phyloP scores from a whole-genome alignment of 768 basidiomycete genomes.

The Albatrellus ellisii region DNA sequence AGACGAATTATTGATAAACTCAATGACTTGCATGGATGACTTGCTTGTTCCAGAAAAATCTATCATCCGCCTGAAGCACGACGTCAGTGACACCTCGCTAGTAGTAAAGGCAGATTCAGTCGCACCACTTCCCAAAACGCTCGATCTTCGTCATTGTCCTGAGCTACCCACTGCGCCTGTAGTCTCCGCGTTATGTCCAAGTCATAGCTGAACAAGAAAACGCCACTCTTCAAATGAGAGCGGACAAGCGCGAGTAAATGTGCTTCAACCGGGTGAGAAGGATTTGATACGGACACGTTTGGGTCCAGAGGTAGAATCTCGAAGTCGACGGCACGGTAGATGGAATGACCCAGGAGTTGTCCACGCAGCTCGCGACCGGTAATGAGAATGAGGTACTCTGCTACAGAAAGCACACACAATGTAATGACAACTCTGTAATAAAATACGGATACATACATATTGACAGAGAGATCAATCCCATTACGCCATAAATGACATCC shows the following conservation, averaged over 20 bases:
- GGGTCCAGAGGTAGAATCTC: slow-evolving; percentile 81
- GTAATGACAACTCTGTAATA: not conserved
- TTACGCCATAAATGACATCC: slow-evolving; percentile 61
- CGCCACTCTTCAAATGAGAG: slow-evolving; percentile 68
- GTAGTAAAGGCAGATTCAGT: slow-evolving; percentile 8
- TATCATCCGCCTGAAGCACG: slow-evolving; percentile 69
- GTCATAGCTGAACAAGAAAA: slow-evolving; percentile 81
- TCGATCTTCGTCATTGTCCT: slow-evolving; percentile 35
- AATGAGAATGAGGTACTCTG: slow-evolving; percentile 86
- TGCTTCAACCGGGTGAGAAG: slow-evolving; percentile 77
- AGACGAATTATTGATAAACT: slow-evolving; percentile 3
- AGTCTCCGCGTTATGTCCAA: slow-evolving; percentile 84
- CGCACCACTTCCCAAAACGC: slow-evolving; percentile 70
- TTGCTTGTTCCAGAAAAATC: slow-evolving; percentile 97
- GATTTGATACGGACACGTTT: slow-evolving; percentile 47
- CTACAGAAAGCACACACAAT: slow-evolving; percentile 26
- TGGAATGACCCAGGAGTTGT: slow-evolving; percentile 69
- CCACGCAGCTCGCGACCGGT: slow-evolving; percentile 72
- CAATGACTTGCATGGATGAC: slow-evolving; percentile 8
- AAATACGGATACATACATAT: slow-evolving; percentile 34
- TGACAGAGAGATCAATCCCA: slow-evolving; percentile 65
- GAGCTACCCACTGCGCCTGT: slow-evolving; percentile 64
- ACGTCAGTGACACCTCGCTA: not conserved
- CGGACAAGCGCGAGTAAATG: slow-evolving; percentile 80
- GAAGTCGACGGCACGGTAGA: slow-evolving; percentile 86